These are phyloP conservation scores for Heterobasidion parviporum DNA, from an alignment of 1,284 basidiomycete genomes.

Conservation along the genomic window DNA sequence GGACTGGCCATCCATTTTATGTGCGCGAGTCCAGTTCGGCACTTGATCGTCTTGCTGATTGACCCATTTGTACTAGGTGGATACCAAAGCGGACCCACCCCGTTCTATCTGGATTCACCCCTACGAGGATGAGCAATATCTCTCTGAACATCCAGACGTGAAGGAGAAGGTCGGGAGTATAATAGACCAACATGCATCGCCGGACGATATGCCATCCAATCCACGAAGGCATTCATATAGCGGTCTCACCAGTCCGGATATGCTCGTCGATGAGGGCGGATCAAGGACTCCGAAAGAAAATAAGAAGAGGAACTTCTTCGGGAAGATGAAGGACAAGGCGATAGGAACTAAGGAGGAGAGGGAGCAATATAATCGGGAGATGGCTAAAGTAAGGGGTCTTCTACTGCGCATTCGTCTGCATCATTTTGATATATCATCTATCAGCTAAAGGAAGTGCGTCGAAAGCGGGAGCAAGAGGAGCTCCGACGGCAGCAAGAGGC, in stretches of 20 bases:
- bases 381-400: constrained; percentile 23
- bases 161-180: constrained; percentile 24
- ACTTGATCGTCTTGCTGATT: too few species aligned
- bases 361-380: constrained; percentile 34
- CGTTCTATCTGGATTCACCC: constrained; percentile 67
- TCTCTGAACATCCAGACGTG: constrained; percentile 45
- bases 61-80: constrained; percentile 32
- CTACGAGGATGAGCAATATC: constrained; percentile 56
- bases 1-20: constrained; percentile 36
- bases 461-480: neutral
- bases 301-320: constrained; percentile 44
- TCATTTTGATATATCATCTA: neutral
- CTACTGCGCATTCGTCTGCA: neutral
- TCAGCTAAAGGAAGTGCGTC: neutral
- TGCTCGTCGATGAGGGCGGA: neutral
- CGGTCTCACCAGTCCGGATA: constrained; percentile 7
- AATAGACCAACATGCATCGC: neutral
- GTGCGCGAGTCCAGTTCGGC: constrained; percentile 17
- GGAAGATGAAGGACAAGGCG: constrained; percentile 52
- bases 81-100: constrained; percentile 55
- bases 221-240: constrained; percentile 24
- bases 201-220: constrained; percentile 2
- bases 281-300: constrained; percentile 4
- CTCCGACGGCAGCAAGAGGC: neutral
- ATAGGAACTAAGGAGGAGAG: constrained; percentile 59